Evolutionary conservation across 2,329 filamentous ascomycete genomes (phyloP).

Genomic region (Blastomyces gilchristii): DNA sequence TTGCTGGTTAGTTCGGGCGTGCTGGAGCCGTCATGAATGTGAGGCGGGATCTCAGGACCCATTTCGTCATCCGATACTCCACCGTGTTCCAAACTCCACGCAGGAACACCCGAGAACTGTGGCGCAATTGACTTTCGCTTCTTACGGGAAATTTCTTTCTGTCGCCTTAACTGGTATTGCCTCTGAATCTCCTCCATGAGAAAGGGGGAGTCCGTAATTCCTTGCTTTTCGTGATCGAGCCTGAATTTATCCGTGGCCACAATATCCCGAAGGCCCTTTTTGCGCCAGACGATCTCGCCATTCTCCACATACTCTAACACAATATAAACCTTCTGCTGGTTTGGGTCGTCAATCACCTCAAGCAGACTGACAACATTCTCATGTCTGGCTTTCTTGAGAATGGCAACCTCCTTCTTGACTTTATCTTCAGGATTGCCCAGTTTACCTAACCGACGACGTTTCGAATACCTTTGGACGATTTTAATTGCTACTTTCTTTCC

Average conservation of each 20-base stretch:
- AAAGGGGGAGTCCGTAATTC: constrained; percentile 58
- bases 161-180: constrained; percentile 22
- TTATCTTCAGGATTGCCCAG: constrained; percentile 58
- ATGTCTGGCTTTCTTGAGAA: constrained; percentile 94
- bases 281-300: constrained; percentile 89
- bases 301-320: constrained; percentile 90
- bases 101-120: constrained; percentile 46
- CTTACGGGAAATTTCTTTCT: constrained; percentile 50
- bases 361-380: constrained; percentile 92
- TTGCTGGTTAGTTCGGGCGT: constrained; percentile 45
- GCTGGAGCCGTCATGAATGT: constrained; percentile 43
- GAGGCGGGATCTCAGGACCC: constrained; percentile 24
- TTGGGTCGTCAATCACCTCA: constrained; percentile 95
- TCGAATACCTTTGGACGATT: constrained; percentile 93
- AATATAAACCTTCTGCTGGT: constrained; percentile 95
- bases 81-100: constrained; percentile 79
- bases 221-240: constrained; percentile 63
- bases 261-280: constrained; percentile 73
- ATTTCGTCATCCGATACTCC: constrained; percentile 47
- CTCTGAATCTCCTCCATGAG: constrained; percentile 36
- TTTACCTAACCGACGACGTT: constrained; percentile 77
- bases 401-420: constrained; percentile 91
- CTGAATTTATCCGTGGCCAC: constrained; percentile 72
- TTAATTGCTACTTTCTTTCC: constrained; percentile 87
- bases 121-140: constrained; percentile 49